Percentiles rank a stretch among this genome's conserved stretches.
phyloP scores from a whole-genome alignment of 1,139 yeast species.

The Lodderomyces beijingensis region DNA sequence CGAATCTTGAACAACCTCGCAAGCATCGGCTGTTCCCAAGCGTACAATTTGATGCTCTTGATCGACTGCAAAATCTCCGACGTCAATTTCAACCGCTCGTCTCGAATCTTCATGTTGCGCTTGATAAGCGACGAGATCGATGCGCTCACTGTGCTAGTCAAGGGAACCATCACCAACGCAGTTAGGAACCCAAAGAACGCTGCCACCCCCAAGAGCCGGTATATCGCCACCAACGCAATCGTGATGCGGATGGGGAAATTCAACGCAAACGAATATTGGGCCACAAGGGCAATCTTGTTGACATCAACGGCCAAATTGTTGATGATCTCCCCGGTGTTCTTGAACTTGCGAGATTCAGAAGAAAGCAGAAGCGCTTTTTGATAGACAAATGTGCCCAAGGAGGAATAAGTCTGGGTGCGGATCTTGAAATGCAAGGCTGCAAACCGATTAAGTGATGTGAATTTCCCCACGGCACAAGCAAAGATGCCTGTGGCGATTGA shows the following conservation, averaged over 20 bases:
- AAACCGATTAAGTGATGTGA: slow-evolving; percentile 21
- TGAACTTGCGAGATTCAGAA: slow-evolving; percentile 31
- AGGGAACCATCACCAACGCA: slow-evolving; percentile 31
- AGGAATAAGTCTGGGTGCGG: slow-evolving; percentile 16
- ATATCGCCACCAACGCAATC: slow-evolving; percentile 24
- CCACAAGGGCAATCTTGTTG: slow-evolving; percentile 19
- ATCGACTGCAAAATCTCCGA: slow-evolving; percentile 37
- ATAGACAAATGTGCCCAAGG: slow-evolving; percentile 27
- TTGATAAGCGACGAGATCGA: slow-evolving; percentile 22
- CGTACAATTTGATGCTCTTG: slow-evolving; percentile 35
- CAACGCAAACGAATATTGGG: slow-evolving; percentile 21
- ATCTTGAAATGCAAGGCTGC: slow-evolving; percentile 17
- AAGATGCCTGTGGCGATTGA: slow-evolving; percentile 25
- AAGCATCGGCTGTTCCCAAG: slow-evolving; percentile 39
- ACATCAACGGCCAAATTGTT: slow-evolving; percentile 36
- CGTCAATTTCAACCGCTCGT: slow-evolving; percentile 31
- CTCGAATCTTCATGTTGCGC: slow-evolving; percentile 24
- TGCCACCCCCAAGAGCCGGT: slow-evolving; percentile 27
- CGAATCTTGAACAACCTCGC: slow-evolving; percentile 27
- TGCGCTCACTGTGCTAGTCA: slow-evolving; percentile 25
- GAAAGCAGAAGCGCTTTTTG: slow-evolving; percentile 30
- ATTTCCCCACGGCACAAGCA: slow-evolving; percentile 20
- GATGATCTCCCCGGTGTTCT: slow-evolving; percentile 36
- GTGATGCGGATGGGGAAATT: slow-evolving; percentile 27
- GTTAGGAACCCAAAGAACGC: slow-evolving; percentile 30